These are phyloP conservation scores for Aspergillus steynii DNA, from an alignment of 495 filamentous ascomycete species.

Conservation along the genomic window DNA sequence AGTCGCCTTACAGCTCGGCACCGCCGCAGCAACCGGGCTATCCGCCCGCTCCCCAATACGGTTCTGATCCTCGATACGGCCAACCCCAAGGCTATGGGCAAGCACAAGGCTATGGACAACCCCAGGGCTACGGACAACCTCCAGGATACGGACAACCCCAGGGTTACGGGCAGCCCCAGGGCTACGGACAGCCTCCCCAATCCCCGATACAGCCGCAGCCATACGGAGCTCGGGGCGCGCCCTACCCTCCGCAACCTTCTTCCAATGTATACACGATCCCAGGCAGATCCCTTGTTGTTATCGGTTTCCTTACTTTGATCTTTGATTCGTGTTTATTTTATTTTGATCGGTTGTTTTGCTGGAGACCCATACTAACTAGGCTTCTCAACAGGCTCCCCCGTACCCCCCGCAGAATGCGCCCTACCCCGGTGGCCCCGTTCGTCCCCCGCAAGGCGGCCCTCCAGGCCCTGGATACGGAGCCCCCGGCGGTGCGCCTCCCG, in stretches of 20 bases:
- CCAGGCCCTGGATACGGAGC: constrained; percentile 23
- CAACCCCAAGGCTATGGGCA: constrained; percentile 17
- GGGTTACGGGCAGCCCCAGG: neutral
- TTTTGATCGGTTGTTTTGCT: neutral
- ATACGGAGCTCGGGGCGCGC: constrained; percentile 35
- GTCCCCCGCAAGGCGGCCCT: constrained; percentile 30
- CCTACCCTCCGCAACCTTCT: constrained; percentile 33
- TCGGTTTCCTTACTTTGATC: constrained; percentile 4
- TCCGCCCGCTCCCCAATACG: constrained; percentile 21
- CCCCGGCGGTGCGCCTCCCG: constrained; percentile 29
- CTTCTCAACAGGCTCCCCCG: constrained; percentile 11
- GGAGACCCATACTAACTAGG: constrained; percentile 18
- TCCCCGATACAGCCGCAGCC: constrained; percentile 35
- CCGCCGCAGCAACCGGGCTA: constrained; percentile 21
- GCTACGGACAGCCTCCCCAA: constrained; percentile 31
- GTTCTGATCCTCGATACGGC: constrained; percentile 4
- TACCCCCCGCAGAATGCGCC: constrained; percentile 37
- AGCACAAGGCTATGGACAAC: constrained; percentile 18
- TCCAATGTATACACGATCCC: constrained; percentile 26
- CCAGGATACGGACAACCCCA: constrained; percentile 25
- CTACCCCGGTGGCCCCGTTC: constrained; percentile 32
- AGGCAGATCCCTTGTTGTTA: constrained; percentile 1
- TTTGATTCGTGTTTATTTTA: constrained; percentile 1
- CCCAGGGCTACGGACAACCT: neutral
- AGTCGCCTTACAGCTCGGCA: constrained; percentile 17